phyloP scores from a whole-genome alignment of 805 yeast species.

The Candida qinlingensis region DNA sequence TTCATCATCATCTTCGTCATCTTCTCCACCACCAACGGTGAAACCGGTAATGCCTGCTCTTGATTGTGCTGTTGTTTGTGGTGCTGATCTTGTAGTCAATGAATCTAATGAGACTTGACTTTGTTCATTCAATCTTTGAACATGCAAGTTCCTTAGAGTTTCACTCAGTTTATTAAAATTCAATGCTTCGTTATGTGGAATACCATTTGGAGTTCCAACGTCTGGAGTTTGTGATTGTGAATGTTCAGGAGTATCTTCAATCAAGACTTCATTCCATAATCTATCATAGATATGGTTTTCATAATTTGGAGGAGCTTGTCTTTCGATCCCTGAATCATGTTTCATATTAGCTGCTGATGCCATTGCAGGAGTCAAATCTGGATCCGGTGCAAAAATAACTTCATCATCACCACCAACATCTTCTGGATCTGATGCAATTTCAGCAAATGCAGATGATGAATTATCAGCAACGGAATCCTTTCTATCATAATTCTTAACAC shows the following conservation, averaged over 20 bases:
- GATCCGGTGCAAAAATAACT: conserved; percentile 33
- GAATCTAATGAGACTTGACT: conserved; percentile 26
- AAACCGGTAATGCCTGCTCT: conserved; percentile 6
- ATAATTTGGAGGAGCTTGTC: conserved; percentile 82
- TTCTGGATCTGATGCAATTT: conserved; percentile 23
- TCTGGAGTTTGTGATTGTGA: conserved; percentile 29
- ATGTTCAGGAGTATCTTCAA: conserved; percentile 27
- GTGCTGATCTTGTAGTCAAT: conserved; percentile 9
- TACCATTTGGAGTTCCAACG: conserved; percentile 20
- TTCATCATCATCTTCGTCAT: conserved; percentile 21
- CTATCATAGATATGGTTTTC: conserved; percentile 78
- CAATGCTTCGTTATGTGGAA: conserved; percentile 17
- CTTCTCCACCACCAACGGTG: conserved; percentile 8
- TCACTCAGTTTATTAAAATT: conserved; percentile 38
- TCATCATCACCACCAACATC: conserved; percentile 30
- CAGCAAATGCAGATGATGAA: conserved; percentile 21
- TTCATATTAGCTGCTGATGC: conserved; percentile 12
- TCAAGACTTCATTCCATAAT: conserved; percentile 57
- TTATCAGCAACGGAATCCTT: conserved; percentile 19
- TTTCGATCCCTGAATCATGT: conserved; percentile 31
- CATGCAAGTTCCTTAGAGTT: conserved; percentile 45
- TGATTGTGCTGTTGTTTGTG: not conserved
- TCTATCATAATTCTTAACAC: conserved; percentile 35
- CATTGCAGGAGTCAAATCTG: conserved; percentile 25
- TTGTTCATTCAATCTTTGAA: conserved; percentile 40